Evolutionary conservation across 2,329 filamentous ascomycete genomes (phyloP), one percentile per base, ranked within the genome.

Genomic region (Stromatinia cepivora): DNA sequence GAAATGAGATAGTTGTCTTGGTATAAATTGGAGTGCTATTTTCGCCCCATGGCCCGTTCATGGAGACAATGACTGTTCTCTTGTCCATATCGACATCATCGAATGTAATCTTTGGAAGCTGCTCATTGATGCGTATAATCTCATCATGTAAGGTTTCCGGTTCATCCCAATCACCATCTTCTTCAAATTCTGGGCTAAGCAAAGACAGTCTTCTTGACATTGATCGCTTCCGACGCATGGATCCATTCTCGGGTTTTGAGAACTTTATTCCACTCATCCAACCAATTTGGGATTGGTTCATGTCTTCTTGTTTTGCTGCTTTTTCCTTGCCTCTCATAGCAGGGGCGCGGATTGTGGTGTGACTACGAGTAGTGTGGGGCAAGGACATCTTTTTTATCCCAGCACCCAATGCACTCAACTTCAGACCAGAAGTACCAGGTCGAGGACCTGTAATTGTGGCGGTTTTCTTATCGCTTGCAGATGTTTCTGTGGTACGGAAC

Each of bases 261-360:
- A 89, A 87, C 45, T 85, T 88, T 70, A 90, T 88, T 7, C 88
- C 88, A 75, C 87, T 89, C 86, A 90, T 90, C 88, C 88, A 90
- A 20, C 86, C 87, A 67, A 90, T 87, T 72, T 90, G 87, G 31
- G 74, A 87, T 72, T 89, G 87, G 39, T 73, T 79, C 58, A 76
- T 74, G 20, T 80, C 79, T n/a, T 81, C 79, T 31, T 66, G 57
- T 64, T 76, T 76, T 0, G 64, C 56, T 20, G 56, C 36, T 56
- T 74, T 75, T 22, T 76, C 74, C 48, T 77, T 78, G n/a, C 72
- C 72, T 71, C 75, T 77, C 76, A 78, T 77, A n/a, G 73, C 73
- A 48, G 77, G 73, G 56, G 75, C 73, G 67, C 77, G 74, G 46
- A 75, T 64, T 64, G 72, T 71, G 69, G 73, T 73, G 20, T 74